A percentile compares a stretch with the other conserved stretches of the same genome.
Evolutionary conservation across 371 early-diverging fungal genomes (phyloP).

Genomic region (Lichtheimia hyalospora): DNA sequence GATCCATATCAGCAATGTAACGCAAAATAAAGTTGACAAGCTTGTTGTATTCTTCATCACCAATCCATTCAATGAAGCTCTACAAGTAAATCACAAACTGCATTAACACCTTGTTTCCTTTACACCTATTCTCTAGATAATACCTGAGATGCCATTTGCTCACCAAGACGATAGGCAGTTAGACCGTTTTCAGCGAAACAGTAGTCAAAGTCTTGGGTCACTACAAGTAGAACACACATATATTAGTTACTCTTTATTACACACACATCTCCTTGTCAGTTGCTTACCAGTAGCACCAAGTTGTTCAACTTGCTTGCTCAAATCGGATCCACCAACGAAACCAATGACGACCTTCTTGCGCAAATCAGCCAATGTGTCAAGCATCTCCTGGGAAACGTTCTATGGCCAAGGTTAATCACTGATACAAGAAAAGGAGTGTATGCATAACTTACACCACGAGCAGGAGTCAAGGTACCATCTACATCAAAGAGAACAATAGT

Average conservation of each 20-base stretch:
- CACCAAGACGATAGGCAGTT: slow-evolving; percentile 88
- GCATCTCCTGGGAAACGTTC: slow-evolving; percentile 80
- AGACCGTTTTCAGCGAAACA: slow-evolving; percentile 99
- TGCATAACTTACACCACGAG: slow-evolving; percentile 69
- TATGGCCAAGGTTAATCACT: slow-evolving; percentile 13
- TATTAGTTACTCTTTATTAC: slow-evolving; percentile 25
- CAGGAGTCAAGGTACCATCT: slow-evolving; percentile 99
- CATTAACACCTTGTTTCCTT: neutral
- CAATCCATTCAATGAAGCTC: slow-evolving; percentile 94
- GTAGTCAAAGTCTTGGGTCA: slow-evolving; percentile 85
- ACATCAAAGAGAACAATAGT: slow-evolving; percentile 98
- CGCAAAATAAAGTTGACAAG: slow-evolving; percentile 93
- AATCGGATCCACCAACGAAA: slow-evolving; percentile 99
- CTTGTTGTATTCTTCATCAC: slow-evolving; percentile 95
- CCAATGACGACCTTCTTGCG: slow-evolving; percentile 94
- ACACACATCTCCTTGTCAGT: neutral
- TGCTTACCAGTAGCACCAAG: slow-evolving; percentile 83
- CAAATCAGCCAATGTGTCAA: slow-evolving; percentile 75
- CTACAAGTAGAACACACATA: slow-evolving; percentile 26
- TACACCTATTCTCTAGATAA: neutral
- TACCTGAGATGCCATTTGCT: slow-evolving; percentile 79
- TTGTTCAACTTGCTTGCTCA: slow-evolving; percentile 98
- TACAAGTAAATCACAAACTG: slow-evolving; percentile 24
- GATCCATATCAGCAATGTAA: slow-evolving; percentile 95
- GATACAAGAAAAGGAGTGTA: neutral